These are phyloP conservation scores for Aureobasidium sp. DNA, from an alignment of 2,329 filamentous ascomycete species.

Conservation along the genomic window DNA sequence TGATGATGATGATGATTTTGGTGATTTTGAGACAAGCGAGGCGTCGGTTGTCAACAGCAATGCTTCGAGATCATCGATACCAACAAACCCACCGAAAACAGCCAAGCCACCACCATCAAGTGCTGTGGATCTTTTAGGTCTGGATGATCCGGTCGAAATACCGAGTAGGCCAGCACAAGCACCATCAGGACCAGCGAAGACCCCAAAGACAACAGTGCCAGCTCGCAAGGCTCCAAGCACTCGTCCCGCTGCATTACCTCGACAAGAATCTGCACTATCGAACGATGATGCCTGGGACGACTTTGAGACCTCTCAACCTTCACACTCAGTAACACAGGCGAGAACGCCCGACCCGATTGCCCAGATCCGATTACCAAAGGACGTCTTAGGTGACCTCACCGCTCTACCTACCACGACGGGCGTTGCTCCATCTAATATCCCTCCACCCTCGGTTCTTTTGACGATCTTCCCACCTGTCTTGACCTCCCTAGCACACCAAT, in stretches of 20 bases:
- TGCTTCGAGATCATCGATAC: not conserved
- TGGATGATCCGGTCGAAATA: constrained; percentile 17
- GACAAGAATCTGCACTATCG: not conserved
- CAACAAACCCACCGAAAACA: not conserved
- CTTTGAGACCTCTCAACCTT: constrained; percentile 28
- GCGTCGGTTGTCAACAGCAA: not conserved
- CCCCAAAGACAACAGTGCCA: constrained; percentile 28
- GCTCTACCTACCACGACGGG: constrained; percentile 20
- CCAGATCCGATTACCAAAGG: constrained; percentile 7
- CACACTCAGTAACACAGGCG: not conserved
- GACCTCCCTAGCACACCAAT: constrained; percentile 52
- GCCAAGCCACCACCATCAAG: not conserved
- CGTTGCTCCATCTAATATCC: constrained; percentile 72
- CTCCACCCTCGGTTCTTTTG: constrained; percentile 77
- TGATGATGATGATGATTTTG: constrained; percentile 30
- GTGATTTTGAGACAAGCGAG: constrained; percentile 24
- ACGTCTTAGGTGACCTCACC: constrained; percentile 5
- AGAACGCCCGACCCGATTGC: not conserved
- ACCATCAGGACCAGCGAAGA: not conserved
- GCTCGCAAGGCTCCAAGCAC: constrained; percentile 20
- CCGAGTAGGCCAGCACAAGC: not conserved
- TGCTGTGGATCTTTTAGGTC: constrained; percentile 23
- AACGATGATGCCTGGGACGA: constrained; percentile 35
- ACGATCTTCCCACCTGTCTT: constrained; percentile 68
- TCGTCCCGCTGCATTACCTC: not conserved